Evolutionary conservation across 345 rosid species (phyloP).

Genomic region (Melaleuca alternifolia): DNA sequence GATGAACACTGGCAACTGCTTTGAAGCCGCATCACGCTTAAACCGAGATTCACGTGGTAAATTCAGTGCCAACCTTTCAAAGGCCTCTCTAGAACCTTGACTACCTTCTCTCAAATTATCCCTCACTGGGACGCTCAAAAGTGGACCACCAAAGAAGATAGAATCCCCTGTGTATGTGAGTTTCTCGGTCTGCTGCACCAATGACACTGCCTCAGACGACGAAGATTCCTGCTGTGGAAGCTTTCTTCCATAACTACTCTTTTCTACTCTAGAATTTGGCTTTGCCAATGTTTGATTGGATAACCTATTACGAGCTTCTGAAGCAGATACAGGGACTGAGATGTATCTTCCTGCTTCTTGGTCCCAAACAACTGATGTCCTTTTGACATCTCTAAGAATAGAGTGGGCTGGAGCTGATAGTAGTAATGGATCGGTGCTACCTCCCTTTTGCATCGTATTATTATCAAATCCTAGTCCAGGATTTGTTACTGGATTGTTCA

Average conservation of each 20-base stretch:
- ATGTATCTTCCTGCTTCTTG: constrained; percentile 92
- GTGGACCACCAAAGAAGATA: constrained; percentile 95
- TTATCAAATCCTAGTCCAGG: constrained; percentile 42
- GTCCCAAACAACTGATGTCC: constrained; percentile 88
- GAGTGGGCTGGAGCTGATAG: constrained; percentile 66
- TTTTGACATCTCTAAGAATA: constrained; percentile 78
- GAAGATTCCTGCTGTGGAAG: constrained; percentile 43
- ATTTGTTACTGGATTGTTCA: constrained; percentile 11
- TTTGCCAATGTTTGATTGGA: constrained; percentile 21
- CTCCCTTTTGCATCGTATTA: constrained; percentile 45
- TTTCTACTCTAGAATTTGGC: constrained; percentile 31
- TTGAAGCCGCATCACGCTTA: constrained; percentile 69
- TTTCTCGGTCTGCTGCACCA: constrained; percentile 42
- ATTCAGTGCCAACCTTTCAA: constrained; percentile 44
- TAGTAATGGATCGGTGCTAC: constrained; percentile 43
- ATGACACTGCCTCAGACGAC: constrained; percentile 22
- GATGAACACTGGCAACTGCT: constrained; percentile 90
- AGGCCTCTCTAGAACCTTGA: constrained; percentile 40
- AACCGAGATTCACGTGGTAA: constrained; percentile 72
- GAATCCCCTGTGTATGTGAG: constrained; percentile 85
- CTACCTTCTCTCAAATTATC: constrained; percentile 47
- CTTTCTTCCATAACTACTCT: constrained; percentile 28
- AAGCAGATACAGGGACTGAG: constrained; percentile 64
- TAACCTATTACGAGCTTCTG: constrained; percentile 54
- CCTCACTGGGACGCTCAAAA: constrained; percentile 48